Base-by-base conservation (phyloP, 2,329 filamentous ascomycete species). In the Aaosphaeria arxii region DNA sequence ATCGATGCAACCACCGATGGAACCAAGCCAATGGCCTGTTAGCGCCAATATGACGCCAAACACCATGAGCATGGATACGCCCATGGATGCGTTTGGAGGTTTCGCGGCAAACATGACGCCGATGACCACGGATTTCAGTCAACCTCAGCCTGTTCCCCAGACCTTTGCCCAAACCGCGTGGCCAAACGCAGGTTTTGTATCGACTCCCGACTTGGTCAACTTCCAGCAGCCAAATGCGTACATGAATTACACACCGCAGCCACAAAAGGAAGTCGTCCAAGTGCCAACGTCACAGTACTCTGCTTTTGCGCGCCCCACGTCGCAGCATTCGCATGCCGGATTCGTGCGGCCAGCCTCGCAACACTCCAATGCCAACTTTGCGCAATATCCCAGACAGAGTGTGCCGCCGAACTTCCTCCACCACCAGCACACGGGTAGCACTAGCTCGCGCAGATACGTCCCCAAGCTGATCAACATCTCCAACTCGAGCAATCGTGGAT, bases 391-490 rank as follows among this genome's bases (percentile, higher is more conserved):
- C 31, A 54, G 66, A 40, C 64, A 68, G 43, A 69, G 66, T 40
- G 54, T 68, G 6, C 66, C 66, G 11, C 62, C 66, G n/a, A 66
- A 67, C 44, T 69, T 69, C 47, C 51, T 61, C 42, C 61, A 62
- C 40, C 17, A 24, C 17, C 17, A 24, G 17, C 58, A 61, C 42
- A 55, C 47, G 44, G 60, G 49, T 49, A 60, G 49, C 53, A 57
- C 49, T 42, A 58, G 42, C 48, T 63, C 64, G 40, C 60, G 66
- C 40, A 57, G 64, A 45, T 68, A 60, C 33, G 55, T 64, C 11
- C 66, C 66, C 7, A 68, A 66, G 53, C 53, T 69, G 47, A 59
- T 69, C 51, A 67, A 62, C 45, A 69, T 69, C 11, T 58, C 62
- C 5, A 57, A 56, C 36, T 58, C 60, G 9, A 57, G 60, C 42